Evolutionary conservation across 805 yeast species (phyloP), one percentile per base, ranked within the genome.

Genomic region (Kodamaea kaohsiungensis): DNA sequence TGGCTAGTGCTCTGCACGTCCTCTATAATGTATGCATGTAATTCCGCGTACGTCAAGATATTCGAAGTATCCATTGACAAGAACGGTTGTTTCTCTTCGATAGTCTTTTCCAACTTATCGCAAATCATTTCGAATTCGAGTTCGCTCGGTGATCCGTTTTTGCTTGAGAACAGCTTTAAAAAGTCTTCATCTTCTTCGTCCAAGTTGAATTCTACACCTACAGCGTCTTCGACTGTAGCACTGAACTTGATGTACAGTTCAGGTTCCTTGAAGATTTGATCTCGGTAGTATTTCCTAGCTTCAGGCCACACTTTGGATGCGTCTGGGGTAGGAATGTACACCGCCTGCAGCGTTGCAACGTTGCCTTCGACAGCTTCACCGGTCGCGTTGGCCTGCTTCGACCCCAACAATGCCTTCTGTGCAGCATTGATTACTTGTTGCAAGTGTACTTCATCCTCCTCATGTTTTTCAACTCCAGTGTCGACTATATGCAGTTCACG

Each of bases 401-500:
- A 65, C 16, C 74, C 71, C 37, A 73, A 57, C 16, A 89, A 80
- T 2, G 86, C 85, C 30, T 84, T 83, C 51, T 85, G 87, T 1
- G 91, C 84, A 12, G 93, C 93, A 70, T 86, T 85, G 59, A 95
- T 87, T 49, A 92, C 97, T 58, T 88, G 90, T 68, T 93, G 96
- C 58, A 95, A 78, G 81, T 95, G 99, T 43, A 89, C 95, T 70
- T 95, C 99, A 62, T 91, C 96, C 71, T 95, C 99, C 71, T 95
- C 99, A 61, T 89, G 91, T 68, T 95, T 95, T 65, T 95, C 99
- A 43, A 95, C 99, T 72, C 99, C 99, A 6, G 98, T 93, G 64
- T 95, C 99, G 45, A 95, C 83, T 57, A 91, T 90, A 63, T 90
- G 91, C 30, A 89, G 72, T 59, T 93, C 97, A 43, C 98, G 83